Conservation (phyloP, 2,329 filamentous ascomycete genomes). For the Diaporthe batatas region DNA sequence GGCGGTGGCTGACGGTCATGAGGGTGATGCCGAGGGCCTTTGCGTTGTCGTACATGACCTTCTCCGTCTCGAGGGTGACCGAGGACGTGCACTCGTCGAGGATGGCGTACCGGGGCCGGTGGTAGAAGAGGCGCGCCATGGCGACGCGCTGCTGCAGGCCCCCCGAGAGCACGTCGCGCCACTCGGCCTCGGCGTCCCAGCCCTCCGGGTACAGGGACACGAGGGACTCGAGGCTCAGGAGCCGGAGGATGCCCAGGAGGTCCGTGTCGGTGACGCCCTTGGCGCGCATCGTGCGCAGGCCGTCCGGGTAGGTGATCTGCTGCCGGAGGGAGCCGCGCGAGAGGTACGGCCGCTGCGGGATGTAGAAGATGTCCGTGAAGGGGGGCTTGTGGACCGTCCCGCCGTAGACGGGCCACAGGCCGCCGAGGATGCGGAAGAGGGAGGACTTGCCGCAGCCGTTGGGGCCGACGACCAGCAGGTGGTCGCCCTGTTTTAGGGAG, state of each 20-base stretch:
- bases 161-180: slow-evolving; percentile 92
- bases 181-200: slow-evolving; percentile 96
- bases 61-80: slow-evolving; percentile 95
- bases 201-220: slow-evolving; percentile 81
- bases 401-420: slow-evolving; percentile 97
- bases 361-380: slow-evolving; percentile 96
- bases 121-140: slow-evolving; percentile 96
- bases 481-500: slow-evolving; percentile 85
- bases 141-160: slow-evolving; percentile 96
- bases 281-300: slow-evolving; percentile 85
- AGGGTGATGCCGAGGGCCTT: slow-evolving; percentile 92
- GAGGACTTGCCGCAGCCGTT: slow-evolving; percentile 98
- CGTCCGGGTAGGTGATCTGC: slow-evolving; percentile 97
- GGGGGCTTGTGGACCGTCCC: slow-evolving; percentile 92
- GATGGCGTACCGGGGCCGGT: slow-evolving; percentile 92
- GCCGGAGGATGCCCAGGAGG: slow-evolving; percentile 80
- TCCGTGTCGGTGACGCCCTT: slow-evolving; percentile 87
- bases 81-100: slow-evolving; percentile 96
- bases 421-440: slow-evolving; percentile 94
- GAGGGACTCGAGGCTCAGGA: slow-evolving; percentile 86
- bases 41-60: slow-evolving; percentile 96
- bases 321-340: slow-evolving; percentile 92
- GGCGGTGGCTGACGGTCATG: slow-evolving; percentile 94
- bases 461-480: slow-evolving; percentile 93
- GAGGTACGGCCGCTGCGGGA: slow-evolving; percentile 94